Base-by-base conservation (phyloP, 768 basidiomycete species). In the Xerocomus potaroensis region DNA sequence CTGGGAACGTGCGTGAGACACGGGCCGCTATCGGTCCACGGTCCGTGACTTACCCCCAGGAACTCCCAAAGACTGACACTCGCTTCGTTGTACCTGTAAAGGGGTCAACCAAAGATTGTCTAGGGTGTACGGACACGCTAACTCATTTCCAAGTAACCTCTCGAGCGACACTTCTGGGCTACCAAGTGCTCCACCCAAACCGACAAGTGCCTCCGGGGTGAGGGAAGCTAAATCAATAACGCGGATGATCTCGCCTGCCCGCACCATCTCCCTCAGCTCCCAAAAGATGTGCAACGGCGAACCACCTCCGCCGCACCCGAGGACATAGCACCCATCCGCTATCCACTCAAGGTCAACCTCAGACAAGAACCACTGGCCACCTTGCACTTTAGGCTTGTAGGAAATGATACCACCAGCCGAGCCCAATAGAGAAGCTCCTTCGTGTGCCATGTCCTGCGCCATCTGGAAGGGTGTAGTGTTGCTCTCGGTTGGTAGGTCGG, bases 221-320 rank as follows among this genome's bases (percentile, higher is more conserved):
- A 81, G 62, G 33, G 69, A 65, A 9, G 65, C 61, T 12, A 74
- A 55, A 49, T 79, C 77, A 18, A 79, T 56, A 9, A 80, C 70
- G 15, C 71, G 68, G 39, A 79, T 68, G 4, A 55, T 56, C 5
- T 67, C 65, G 5, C 81, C 82, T 19, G 69, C 65, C 5, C 80
- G 69, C 1, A 83, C 62, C 49, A 80, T 68, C 52, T 82, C 76
- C 30, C 79, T 68, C 8, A 73, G 64, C 53, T 72, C 72, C 3
- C 82, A 60, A 54, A 73, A 81, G 2, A 69, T 61, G 15, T 76
- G 73, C 50, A 79, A 72, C 0, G 83, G 77, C 3, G 75, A 72
- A 7, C 82, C 83, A 3, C 83, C 83, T 23, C 83, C 83, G 3
- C 83, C 82, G 15, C 74, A 77, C 0, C 82, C 83, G 2, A 84